A percentile compares a stretch with the other conserved stretches of the same genome.
These are phyloP conservation scores for Primulina tabacum DNA, from an alignment of 257 asterid genomes.

Conservation along the genomic window DNA sequence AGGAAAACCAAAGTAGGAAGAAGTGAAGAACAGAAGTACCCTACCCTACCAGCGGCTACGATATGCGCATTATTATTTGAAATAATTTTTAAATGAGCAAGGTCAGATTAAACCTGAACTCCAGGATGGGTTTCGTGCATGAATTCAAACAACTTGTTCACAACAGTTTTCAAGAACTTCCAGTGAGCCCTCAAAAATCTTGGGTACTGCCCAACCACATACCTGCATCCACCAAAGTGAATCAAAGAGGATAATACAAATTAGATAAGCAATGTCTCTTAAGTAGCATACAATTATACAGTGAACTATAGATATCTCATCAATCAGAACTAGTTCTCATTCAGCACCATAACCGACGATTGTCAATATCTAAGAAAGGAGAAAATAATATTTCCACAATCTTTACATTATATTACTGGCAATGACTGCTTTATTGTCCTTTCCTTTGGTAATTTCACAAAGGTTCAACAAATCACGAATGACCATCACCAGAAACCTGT, in stretches of 20 bases:
- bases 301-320: slow-evolving; percentile 4
- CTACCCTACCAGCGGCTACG: not conserved
- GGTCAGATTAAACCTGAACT: slow-evolving; percentile 69
- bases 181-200: slow-evolving; percentile 98
- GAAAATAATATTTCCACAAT: not conserved
- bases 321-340: not conserved
- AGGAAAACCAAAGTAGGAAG: not conserved
- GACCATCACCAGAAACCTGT: slow-evolving; percentile 95
- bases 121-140: slow-evolving; percentile 99
- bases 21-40: not conserved
- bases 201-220: slow-evolving; percentile 99
- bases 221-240: slow-evolving; percentile 50
- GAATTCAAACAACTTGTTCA: slow-evolving; percentile 94
- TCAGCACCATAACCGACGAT: slow-evolving; percentile 15
- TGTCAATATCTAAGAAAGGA: not conserved
- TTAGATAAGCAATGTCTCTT: not conserved
- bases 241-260: not conserved
- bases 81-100: slow-evolving; percentile 13
- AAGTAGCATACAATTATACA: slow-evolving; percentile 20
- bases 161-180: slow-evolving; percentile 99
- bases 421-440: slow-evolving; percentile 99
- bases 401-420: slow-evolving; percentile 98
- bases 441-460: slow-evolving; percentile 93
- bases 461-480: slow-evolving; percentile 96
- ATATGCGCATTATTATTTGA: slow-evolving; percentile 9